phyloP scores from a whole-genome alignment of 176 grass and related monocot species.

The Thalia dealbata region DNA sequence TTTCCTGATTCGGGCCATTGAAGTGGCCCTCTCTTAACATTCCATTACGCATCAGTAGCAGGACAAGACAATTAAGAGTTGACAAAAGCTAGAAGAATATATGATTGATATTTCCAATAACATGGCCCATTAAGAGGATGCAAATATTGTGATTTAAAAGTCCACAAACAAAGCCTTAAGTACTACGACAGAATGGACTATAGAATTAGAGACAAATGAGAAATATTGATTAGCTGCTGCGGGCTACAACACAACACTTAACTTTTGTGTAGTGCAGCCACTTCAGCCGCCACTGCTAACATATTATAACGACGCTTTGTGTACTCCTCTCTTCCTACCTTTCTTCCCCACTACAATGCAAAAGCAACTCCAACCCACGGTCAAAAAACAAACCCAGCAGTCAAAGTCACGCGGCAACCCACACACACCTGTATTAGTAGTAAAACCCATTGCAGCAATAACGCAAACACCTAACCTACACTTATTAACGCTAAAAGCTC shows the following conservation, averaged over 20 bases:
- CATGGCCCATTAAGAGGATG: no score
- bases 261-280: background rate
- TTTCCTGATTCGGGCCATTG: no score
- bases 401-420: background rate
- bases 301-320: background rate
- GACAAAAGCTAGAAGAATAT: no score
- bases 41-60: no score
- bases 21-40: no score
- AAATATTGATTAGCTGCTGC: background rate
- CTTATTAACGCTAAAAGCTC: background rate
- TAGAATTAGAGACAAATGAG: no score
- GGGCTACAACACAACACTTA: background rate
- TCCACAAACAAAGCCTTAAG: no score
- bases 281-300: background rate
- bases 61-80: no score
- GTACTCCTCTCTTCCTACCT: background rate
- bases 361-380: background rate
- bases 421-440: background rate
- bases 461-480: background rate
- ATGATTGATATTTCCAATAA: no score
- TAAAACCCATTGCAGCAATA: background rate
- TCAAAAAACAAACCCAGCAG: background rate
- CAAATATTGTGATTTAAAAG: no score
- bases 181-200: no score
- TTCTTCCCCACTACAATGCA: background rate